Conservation (phyloP, 805 yeast genomes). For the Kuraishia piskuri region DNA sequence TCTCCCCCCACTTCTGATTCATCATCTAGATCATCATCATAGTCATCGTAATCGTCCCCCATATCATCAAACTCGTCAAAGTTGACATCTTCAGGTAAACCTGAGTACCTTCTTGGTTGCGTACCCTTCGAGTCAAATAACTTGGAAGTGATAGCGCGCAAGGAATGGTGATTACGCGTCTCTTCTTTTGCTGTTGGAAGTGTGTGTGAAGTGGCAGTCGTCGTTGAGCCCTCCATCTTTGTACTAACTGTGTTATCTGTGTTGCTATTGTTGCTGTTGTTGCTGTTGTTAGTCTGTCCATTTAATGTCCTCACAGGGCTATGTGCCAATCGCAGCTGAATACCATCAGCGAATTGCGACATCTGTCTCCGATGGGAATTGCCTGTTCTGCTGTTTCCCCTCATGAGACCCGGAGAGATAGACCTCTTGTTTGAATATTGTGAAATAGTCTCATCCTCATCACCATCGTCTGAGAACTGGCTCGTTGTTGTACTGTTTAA, state of each 20-base stretch:
- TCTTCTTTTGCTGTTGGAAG: slow-evolving; percentile 32
- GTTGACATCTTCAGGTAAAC: slow-evolving; percentile 38
- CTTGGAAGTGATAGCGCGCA: slow-evolving; percentile 56
- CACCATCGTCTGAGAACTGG: background rate
- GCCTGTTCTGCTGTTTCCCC: background rate
- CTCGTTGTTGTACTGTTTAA: background rate
- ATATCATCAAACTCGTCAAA: slow-evolving; percentile 41
- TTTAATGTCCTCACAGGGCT: slow-evolving; percentile 6
- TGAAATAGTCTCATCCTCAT: background rate
- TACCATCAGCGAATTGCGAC: slow-evolving; percentile 1
- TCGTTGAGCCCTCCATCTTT: slow-evolving; percentile 6
- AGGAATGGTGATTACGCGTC: slow-evolving; percentile 10
- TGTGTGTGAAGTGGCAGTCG: background rate
- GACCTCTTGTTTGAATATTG: background rate
- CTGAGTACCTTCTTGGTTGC: slow-evolving; percentile 65
- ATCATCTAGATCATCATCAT: slow-evolving; percentile 5
- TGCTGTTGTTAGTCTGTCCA: slow-evolving; percentile 3
- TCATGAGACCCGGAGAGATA: background rate
- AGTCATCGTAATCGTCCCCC: slow-evolving; percentile 19
- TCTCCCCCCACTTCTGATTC: slow-evolving; percentile 8
- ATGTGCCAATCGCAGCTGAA: slow-evolving; percentile 1
- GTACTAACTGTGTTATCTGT: background rate
- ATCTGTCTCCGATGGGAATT: background rate
- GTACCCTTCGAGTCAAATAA: slow-evolving; percentile 67
- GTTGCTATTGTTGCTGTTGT: background rate